Conservation (phyloP, 106 monocot genomes). For the Acanthochlamys bracteata region DNA sequence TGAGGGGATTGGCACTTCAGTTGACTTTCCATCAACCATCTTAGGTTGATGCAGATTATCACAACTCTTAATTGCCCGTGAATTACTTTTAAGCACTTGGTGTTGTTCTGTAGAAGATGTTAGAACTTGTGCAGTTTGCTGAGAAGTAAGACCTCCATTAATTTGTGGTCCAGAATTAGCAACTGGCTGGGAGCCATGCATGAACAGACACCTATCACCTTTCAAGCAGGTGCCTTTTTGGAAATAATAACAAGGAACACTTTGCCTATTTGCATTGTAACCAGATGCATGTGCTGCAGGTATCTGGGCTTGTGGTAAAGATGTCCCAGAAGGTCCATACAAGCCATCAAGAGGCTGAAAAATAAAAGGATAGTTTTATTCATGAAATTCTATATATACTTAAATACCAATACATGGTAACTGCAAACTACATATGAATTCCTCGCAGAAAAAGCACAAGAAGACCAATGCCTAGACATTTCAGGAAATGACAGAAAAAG, state of each 20-base stretch:
- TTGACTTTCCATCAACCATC: neutral
- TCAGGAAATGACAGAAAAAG: neutral
- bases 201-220: slow-evolving; percentile 47
- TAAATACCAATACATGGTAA: no score
- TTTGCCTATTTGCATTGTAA: slow-evolving; percentile 28
- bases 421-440: no score
- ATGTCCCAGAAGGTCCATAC: slow-evolving; percentile 16
- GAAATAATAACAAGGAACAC: slow-evolving; percentile 55
- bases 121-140: slow-evolving; percentile 21
- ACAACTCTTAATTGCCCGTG: slow-evolving; percentile 19
- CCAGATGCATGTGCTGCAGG: slow-evolving; percentile 14
- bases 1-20: slow-evolving; percentile 1
- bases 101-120: slow-evolving; percentile 8
- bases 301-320: slow-evolving; percentile 6
- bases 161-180: slow-evolving; percentile 16
- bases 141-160: slow-evolving; percentile 10
- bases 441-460: no score
- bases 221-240: slow-evolving; percentile 56
- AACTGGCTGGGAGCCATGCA: slow-evolving; percentile 28
- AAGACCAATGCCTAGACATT: no score
- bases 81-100: slow-evolving; percentile 16
- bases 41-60: slow-evolving; percentile 14
- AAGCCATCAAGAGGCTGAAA: slow-evolving; percentile 76
- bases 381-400: neutral
- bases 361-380: neutral